Evolutionary conservation across 306 rosid genomes (phyloP).

Genomic region (Fagus sylvatica): DNA sequence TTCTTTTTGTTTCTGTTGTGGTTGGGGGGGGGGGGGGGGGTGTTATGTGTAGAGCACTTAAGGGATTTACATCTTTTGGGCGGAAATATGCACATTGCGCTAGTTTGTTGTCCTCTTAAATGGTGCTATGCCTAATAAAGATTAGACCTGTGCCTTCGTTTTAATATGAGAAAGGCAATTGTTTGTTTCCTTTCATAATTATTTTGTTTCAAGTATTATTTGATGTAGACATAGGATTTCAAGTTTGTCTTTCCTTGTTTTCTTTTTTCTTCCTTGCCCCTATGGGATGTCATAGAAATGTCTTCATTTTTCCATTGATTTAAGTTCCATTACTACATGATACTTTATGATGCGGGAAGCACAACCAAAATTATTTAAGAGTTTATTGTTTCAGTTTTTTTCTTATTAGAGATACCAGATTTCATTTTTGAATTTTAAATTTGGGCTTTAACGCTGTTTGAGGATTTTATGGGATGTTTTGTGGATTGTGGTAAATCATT

Average conservation of each 20-base stretch:
- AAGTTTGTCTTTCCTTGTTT: not conserved
- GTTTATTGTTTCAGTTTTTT: no score
- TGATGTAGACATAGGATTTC: not conserved
- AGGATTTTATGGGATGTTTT: no score
- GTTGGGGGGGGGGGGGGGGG: no score
- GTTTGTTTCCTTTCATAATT: not conserved
- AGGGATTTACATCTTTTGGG: no score
- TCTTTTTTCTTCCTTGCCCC: not conserved
- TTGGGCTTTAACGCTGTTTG: no score
- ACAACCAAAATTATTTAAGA: no score
- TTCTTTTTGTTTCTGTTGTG: no score
- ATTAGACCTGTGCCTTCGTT: not conserved
- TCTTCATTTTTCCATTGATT: not conserved
- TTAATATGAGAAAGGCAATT: not conserved
- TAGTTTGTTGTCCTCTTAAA: not conserved
- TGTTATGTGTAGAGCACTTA: no score
- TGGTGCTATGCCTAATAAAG: not conserved
- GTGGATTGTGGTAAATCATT: no score
- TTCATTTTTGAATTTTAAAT: no score
- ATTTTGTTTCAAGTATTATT: not conserved
- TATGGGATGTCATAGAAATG: not conserved
- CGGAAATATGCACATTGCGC: not conserved
- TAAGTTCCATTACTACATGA: not conserved
- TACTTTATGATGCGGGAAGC: no score
- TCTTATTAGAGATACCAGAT: no score